A percentile compares a stretch with the other conserved stretches of the same genome.
These are phyloP conservation scores for Penicillium hesseltinei DNA, from an alignment of 2,329 filamentous ascomycete species.

Conservation along the genomic window DNA sequence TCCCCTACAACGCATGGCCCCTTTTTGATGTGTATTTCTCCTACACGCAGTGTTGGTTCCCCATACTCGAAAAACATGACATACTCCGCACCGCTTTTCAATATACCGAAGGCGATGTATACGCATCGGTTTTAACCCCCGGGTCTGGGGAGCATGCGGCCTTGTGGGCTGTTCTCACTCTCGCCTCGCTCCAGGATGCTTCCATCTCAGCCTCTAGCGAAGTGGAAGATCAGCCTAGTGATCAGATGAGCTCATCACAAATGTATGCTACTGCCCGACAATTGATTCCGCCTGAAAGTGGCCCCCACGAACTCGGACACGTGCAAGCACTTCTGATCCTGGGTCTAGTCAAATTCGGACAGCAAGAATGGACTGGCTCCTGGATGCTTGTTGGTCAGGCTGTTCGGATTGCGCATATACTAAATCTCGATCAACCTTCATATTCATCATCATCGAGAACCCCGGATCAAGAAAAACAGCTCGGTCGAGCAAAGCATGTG, in stretches of 20 bases:
- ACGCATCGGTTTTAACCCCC: constrained; percentile 28
- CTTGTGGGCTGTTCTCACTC: constrained; percentile 59
- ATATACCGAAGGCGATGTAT: constrained; percentile 30
- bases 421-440: constrained; percentile 40
- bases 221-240: constrained; percentile 13
- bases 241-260: constrained; percentile 25
- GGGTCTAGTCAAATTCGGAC: constrained; percentile 62
- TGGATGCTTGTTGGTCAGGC: constrained; percentile 66
- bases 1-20: constrained; percentile 50
- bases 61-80: constrained; percentile 66
- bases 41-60: constrained; percentile 74
- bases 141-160: constrained; percentile 53
- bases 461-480: constrained; percentile 32
- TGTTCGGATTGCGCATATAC: constrained; percentile 48
- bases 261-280: constrained; percentile 46
- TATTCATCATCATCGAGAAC: constrained; percentile 49
- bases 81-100: constrained; percentile 53
- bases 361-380: constrained; percentile 56
- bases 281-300: constrained; percentile 51
- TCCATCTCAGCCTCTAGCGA: constrained; percentile 29
- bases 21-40: constrained; percentile 72
- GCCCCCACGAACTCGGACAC: constrained; percentile 50
- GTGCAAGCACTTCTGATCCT: constrained; percentile 60
- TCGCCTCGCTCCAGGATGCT: constrained; percentile 56
- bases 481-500: constrained; percentile 43